Evolutionary conservation across 257 asterid species (phyloP).

Genomic region (Rauvolfia tetraphylla): DNA sequence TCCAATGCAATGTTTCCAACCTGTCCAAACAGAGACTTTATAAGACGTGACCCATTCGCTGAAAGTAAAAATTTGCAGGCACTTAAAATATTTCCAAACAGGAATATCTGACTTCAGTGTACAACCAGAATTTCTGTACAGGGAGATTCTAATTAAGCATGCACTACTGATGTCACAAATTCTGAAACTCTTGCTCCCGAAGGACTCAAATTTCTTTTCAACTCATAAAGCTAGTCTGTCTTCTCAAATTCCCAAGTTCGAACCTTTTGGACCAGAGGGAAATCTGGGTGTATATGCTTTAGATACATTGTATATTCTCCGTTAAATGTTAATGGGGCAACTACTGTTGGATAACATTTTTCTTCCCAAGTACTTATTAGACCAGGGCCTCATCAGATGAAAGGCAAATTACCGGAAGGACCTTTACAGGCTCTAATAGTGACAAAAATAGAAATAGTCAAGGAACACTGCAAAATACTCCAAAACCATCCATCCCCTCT

Average conservation of each 20-base stretch:
- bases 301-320: neutral
- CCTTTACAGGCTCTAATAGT: neutral
- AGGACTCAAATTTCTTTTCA: neutral
- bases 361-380: neutral
- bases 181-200: neutral
- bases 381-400: neutral
- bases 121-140: no score
- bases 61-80: neutral
- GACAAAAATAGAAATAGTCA: neutral
- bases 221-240: neutral
- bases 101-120: neutral
- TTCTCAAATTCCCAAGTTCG: neutral
- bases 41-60: neutral
- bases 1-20: conserved; percentile 54
- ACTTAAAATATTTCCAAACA: neutral
- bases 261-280: neutral
- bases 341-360: neutral
- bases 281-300: neutral
- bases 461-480: neutral
- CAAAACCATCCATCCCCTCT: neutral
- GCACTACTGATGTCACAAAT: neutral
- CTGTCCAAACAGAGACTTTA: conserved; percentile 39
- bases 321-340: neutral
- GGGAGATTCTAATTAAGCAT: neutral
- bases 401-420: neutral